phyloP scores from a whole-genome alignment of 164 flowering plant species.

The Macadamia tetraphylla region DNA sequence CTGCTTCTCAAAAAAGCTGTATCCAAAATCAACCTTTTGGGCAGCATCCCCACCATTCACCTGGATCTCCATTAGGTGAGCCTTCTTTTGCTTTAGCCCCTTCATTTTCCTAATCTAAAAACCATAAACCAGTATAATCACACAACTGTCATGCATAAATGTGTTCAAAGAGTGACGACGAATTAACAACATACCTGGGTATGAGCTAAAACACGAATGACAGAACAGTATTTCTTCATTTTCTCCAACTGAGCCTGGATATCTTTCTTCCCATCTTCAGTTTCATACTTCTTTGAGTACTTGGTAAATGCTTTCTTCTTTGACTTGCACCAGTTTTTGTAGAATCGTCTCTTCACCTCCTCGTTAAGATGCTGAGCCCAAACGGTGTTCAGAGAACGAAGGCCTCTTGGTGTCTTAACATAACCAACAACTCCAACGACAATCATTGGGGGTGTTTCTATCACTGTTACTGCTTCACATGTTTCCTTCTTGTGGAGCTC shows the following conservation, averaged over 20 bases:
- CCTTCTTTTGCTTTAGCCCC: constrained; percentile 22
- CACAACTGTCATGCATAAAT: too few species aligned
- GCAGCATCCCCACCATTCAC: constrained; percentile 23
- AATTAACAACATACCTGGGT: constrained; percentile 11
- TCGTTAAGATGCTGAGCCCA: constrained; percentile 24
- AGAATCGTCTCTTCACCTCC: constrained; percentile 19
- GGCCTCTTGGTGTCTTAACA: constrained; percentile 21
- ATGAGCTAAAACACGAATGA: constrained; percentile 18
- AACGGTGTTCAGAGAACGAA: constrained; percentile 17
- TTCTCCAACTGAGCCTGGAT: constrained; percentile 17
- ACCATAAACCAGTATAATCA: too few species aligned
- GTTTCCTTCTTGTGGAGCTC: constrained; percentile 24
- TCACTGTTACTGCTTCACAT: constrained; percentile 20
- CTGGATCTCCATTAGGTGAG: constrained; percentile 20
- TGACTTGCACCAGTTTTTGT: constrained; percentile 27
- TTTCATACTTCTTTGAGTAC: constrained; percentile 18
- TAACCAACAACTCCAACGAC: constrained; percentile 22
- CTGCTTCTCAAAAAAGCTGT: constrained; percentile 5
- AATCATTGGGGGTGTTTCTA: constrained; percentile 20
- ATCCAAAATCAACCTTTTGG: constrained; percentile 20
- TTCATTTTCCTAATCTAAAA: constrained; percentile 23
- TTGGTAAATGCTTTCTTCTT: constrained; percentile 25
- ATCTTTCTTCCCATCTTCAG: constrained; percentile 18
- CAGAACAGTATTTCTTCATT: constrained; percentile 19
- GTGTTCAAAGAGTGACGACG: too few species aligned